Evolutionary conservation across 2,329 filamentous ascomycete species (phyloP), one percentile per base, ranked within the genome.

Genomic region (Endoconidiophora laricicola): DNA sequence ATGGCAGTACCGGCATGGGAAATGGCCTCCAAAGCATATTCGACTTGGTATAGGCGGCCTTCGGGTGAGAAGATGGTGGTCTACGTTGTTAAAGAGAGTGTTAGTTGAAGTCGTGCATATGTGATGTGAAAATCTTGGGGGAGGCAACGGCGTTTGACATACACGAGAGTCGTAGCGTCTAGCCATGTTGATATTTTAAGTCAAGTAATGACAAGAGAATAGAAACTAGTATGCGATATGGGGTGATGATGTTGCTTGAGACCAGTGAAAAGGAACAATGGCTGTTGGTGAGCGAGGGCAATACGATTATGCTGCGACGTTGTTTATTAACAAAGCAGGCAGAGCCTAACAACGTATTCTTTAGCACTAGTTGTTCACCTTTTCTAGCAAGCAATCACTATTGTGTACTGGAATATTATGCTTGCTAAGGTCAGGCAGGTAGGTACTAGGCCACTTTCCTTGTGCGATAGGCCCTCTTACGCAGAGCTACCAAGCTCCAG

Each of bases 61-160:
- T 98, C 91, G 54, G 91, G 91, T 54, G 91, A 98, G 80, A 98
- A 98, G 77, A 98, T 98, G 65, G 91, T 98, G 60, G 91, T 98
- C 88, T 94, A 60, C 44, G 4, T 6, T 12, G 20, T 20, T 29
- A 41, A 24, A 22, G n/a, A 26, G 10, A 4, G 29, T 22, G 33
- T 22, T 24, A 44, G 29, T 44, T 20, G 37, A 26, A 9, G 22
- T 36, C 9, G 3, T 20, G 47, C 10, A 24, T 20, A 24, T 7
- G 4, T 6, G 41, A 43, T 14, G 47, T 3, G 16, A 12, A 16
- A 18, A 16, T 20, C 4, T 43, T 14, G 12, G 6, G 29, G 26
- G 6, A 33, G 39, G 23, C 16, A 26, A 9, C 16, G 46, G 22
- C 55, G 16, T 18, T 18, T 18, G 56, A 58, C 81, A 67, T 74